Evolutionary conservation across 2,329 filamentous ascomycete genomes (phyloP).

Genomic region (Fusarium chaquense): DNA sequence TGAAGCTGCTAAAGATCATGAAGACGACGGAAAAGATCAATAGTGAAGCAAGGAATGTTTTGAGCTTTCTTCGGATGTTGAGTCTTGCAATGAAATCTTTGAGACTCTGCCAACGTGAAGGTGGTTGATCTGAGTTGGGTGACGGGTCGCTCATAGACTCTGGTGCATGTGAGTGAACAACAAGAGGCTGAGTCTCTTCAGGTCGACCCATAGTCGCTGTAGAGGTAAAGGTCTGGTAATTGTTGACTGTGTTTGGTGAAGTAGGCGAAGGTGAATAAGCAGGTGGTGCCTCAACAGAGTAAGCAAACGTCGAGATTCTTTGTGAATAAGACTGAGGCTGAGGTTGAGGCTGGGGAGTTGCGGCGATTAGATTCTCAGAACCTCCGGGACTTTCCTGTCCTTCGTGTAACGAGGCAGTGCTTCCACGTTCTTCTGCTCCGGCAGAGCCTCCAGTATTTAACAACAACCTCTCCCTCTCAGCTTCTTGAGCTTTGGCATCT

Average conservation of each 20-base stretch:
- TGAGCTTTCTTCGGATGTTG: slow-evolving; percentile 47
- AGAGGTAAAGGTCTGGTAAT: slow-evolving; percentile 60
- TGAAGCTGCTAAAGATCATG: slow-evolving; percentile 46
- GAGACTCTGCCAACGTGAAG: slow-evolving; percentile 49
- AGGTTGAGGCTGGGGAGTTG: slow-evolving; percentile 5
- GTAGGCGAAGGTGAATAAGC: slow-evolving; percentile 62
- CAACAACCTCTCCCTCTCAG: slow-evolving; percentile 54
- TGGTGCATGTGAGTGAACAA: slow-evolving; percentile 53
- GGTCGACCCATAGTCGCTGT: slow-evolving; percentile 56
- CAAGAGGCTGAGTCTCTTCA: slow-evolving; percentile 58
- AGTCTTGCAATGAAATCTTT: slow-evolving; percentile 39
- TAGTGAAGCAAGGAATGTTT: slow-evolving; percentile 49
- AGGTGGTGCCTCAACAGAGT: slow-evolving; percentile 60
- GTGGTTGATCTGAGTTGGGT: slow-evolving; percentile 37
- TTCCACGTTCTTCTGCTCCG: neutral
- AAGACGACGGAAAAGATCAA: slow-evolving; percentile 52
- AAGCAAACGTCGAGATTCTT: slow-evolving; percentile 29
- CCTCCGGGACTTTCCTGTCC: neutral
- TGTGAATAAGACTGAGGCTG: slow-evolving; percentile 3
- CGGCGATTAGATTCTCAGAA: neutral
- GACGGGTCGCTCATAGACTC: slow-evolving; percentile 60
- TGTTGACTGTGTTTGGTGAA: slow-evolving; percentile 49
- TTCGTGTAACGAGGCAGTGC: neutral
- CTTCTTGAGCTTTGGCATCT: slow-evolving; percentile 60
- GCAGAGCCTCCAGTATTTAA: slow-evolving; percentile 45